phyloP scores from a whole-genome alignment of 2,329 filamentous ascomycete genomes.

The Paecilomyces sp. region DNA sequence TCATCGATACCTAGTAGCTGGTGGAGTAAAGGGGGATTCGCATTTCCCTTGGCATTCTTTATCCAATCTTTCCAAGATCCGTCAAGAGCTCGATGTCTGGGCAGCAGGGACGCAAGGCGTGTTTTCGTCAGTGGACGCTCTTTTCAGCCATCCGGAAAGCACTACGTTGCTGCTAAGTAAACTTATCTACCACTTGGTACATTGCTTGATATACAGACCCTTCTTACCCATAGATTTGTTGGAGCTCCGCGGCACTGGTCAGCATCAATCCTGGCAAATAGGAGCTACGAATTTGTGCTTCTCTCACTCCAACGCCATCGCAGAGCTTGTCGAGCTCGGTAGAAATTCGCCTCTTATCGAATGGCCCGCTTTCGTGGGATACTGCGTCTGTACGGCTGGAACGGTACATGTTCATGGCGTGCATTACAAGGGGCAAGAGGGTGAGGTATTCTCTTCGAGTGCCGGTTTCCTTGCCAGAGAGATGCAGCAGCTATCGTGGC shows the following conservation, averaged over 20 bases:
- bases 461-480: conserved; percentile 67
- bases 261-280: conserved; percentile 89
- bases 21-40: conserved; percentile 80
- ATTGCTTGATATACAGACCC: conserved; percentile 79
- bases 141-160: conserved; percentile 73
- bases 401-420: conserved; percentile 84
- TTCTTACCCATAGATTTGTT: conserved; percentile 79
- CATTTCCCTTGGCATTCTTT: conserved; percentile 88
- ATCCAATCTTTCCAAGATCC: conserved; percentile 78
- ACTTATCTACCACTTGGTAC: conserved; percentile 77
- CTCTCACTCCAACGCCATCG: conserved; percentile 78
- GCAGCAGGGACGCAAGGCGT: conserved; percentile 72
- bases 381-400: conserved; percentile 78
- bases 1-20: conserved; percentile 75
- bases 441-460: conserved; percentile 57
- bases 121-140: conserved; percentile 65
- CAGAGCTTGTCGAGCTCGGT: conserved; percentile 72
- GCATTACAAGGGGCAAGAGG: conserved; percentile 62
- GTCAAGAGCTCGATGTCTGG: conserved; percentile 79
- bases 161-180: conserved; percentile 76
- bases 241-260: conserved; percentile 70
- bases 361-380: conserved; percentile 81
- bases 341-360: conserved; percentile 67
- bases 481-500: conserved; percentile 70
- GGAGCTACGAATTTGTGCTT: conserved; percentile 84